A percentile compares a stretch with the other conserved stretches of the same genome.
phyloP scores from a whole-genome alignment of 495 filamentous ascomycete genomes.

The Neurospora sp. region DNA sequence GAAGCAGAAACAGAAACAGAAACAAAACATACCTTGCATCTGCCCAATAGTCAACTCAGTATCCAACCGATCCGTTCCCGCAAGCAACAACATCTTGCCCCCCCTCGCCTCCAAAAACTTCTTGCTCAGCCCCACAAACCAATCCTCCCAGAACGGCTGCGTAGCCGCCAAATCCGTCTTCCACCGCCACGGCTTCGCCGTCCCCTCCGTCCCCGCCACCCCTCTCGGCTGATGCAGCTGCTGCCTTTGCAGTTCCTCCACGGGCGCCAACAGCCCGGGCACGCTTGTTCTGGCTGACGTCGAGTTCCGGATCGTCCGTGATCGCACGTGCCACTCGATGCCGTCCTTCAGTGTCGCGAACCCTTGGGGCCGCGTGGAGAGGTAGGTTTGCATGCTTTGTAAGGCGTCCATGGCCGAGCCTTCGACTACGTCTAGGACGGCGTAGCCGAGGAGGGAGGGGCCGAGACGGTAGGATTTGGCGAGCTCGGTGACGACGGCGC shows the following conservation, averaged over 20 bases:
- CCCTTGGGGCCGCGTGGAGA: slow-evolving; percentile 68
- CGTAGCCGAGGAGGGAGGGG: slow-evolving; percentile 65
- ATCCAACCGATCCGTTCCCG: slow-evolving; percentile 88
- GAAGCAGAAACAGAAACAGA: background rate
- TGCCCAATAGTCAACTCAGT: slow-evolving; percentile 95
- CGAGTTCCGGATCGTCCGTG: slow-evolving; percentile 77
- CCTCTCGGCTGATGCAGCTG: slow-evolving; percentile 7
- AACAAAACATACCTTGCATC: slow-evolving; percentile 66
- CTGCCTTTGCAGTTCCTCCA: background rate
- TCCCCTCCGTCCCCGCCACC: slow-evolving; percentile 10
- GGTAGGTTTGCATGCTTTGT: slow-evolving; percentile 85
- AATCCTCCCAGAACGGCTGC: slow-evolving; percentile 86
- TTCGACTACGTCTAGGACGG: slow-evolving; percentile 92
- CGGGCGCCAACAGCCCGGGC: slow-evolving; percentile 60
- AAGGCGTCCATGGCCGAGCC: slow-evolving; percentile 82
- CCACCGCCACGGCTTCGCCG: slow-evolving; percentile 58
- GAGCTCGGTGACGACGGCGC: slow-evolving; percentile 85
- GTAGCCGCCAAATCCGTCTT: slow-evolving; percentile 75
- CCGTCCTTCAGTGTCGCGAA: slow-evolving; percentile 68
- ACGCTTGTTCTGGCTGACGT: slow-evolving; percentile 76
- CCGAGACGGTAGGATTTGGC: slow-evolving; percentile 42
- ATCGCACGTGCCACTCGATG: slow-evolving; percentile 89
- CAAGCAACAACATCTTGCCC: slow-evolving; percentile 83
- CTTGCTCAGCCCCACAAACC: slow-evolving; percentile 78
- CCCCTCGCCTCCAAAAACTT: slow-evolving; percentile 81